These are phyloP conservation scores for Rhizophagus clarus DNA, from an alignment of 192 early-diverging fungal species.

Conservation along the genomic window DNA sequence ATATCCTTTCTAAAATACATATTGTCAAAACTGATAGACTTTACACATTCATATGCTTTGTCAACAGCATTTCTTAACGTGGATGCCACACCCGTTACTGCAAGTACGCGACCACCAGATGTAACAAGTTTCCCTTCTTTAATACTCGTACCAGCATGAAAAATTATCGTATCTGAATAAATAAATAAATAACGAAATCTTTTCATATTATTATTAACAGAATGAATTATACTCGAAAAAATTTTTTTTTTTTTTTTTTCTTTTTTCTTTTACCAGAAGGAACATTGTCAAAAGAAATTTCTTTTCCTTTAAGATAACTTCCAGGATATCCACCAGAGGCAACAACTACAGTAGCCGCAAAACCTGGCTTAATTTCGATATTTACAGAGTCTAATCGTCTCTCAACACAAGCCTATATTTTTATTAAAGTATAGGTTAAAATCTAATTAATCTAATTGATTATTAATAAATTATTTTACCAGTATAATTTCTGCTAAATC, in stretches of 20 bases:
- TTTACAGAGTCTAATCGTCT: slow-evolving; percentile 88
- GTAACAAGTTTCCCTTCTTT: slow-evolving; percentile 70
- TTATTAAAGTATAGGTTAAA: slow-evolving; percentile 5
- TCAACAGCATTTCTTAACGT: slow-evolving; percentile 80
- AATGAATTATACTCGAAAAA: background rate
- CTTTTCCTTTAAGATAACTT: slow-evolving; percentile 77
- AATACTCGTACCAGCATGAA: slow-evolving; percentile 90
- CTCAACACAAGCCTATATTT: slow-evolving; percentile 76
- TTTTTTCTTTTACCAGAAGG: slow-evolving; percentile 41
- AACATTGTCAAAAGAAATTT: slow-evolving; percentile 63
- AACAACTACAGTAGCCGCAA: slow-evolving; percentile 89
- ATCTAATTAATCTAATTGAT: background rate
- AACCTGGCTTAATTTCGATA: slow-evolving; percentile 70
- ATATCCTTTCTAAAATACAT: slow-evolving; percentile 94
- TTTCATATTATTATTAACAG: no score
- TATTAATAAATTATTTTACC: slow-evolving; percentile 12
- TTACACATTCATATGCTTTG: slow-evolving; percentile 71
- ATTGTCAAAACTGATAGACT: slow-evolving; percentile 78
- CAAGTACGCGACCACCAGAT: slow-evolving; percentile 92
- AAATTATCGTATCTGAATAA: slow-evolving; percentile 60
- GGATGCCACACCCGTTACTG: slow-evolving; percentile 82
- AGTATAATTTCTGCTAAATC: slow-evolving; percentile 88
- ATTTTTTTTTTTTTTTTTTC: slow-evolving; percentile 38
- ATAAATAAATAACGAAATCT: background rate
- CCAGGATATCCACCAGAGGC: slow-evolving; percentile 95